Base-by-base conservation (phyloP, 306 rosid species). In the Chamaecrista fasciculata region DNA sequence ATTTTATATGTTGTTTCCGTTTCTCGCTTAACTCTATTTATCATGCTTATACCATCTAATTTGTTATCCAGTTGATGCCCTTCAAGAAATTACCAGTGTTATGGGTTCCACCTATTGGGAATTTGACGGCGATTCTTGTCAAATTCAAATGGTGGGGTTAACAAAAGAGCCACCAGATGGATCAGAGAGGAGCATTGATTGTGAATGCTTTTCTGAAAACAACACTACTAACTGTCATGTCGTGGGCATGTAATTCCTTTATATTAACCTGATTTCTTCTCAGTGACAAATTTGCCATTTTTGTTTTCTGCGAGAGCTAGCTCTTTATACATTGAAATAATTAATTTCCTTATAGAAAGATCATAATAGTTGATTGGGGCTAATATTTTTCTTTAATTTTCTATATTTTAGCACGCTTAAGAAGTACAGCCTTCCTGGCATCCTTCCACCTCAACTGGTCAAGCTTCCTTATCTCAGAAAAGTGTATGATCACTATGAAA, bases 381-480 rank as follows among this genome's bases (percentile, higher is more conserved):
- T 71, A 28, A 42, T 36, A 34, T n/a, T 5, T 37, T 18, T 37
- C 10, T 34, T 21, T 29, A 21, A 26, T 48, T 73, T 66, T 24
- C 50, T 56, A 66, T 71, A 66, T 73, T 71, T 49, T n/a, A 93
- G 98, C 71, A 16, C 0, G 0, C 76, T 93, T 72, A 90, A 85
- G 82, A 15, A 75, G 48, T 56, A 48, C 70, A 86, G 64, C 75
- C 87, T 88, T 70, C 91, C 94, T 14, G 96, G 98, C 43, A 21
- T 66, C 69, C 98, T 93, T 79, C 97, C 98, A 53, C 83, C 90
- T 76, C 91, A 90, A 64, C 76, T 93, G 79, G 82, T 82, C 78
- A 90, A 85, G 62, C 96, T 93, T 85, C 91, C 86, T 73, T 80
- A 83, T 70, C 91, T 93, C 62, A 63, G 18, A 80, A 47, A 46